Base-by-base conservation (phyloP, 495 filamentous ascomycete species). In the Xylaria telfairii region DNA sequence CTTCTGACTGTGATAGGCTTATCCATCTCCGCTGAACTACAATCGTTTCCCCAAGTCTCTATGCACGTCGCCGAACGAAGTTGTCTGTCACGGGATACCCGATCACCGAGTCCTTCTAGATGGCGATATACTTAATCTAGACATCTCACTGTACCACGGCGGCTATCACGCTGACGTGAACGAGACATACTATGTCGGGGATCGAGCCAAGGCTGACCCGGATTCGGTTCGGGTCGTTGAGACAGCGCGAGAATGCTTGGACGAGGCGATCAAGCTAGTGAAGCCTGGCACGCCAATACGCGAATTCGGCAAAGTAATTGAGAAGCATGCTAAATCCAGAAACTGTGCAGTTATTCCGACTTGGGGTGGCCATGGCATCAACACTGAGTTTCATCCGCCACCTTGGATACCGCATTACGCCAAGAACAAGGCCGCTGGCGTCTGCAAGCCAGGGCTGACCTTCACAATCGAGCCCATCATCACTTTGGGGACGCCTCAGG, bases 1-100 rank as follows among this genome's bases (percentile, higher is more conserved):
- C 30, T 75, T 65, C 10, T 68, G n/a, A 76, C 67, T 4, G 5
- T 21, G 24, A 10, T 66, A 98, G 95, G 92, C 94, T 9, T 98
- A 98, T 76, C 95, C 95, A 0, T 98, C 95, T 0, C 93, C 94
- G 0, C 82, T 98, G 15, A 98, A 98, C 83, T 98, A 98, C 78
- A 89, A 90, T 83, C 86, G 92, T 78, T 98, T 97, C 84, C 95
- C 95, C 66, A 98, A 98, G 84, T 98, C 95, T 2, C 91, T 97
- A 44, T 98, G 95, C 81, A 97, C 95, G 0, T 97, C 93, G 4
- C 75, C 91, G 70, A 98, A 98, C 83, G 95, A 98, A 82, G 91
- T 96, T 70, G 97, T 98, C 76, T 95, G 93, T 80, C 93, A 96
- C 83, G 93, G 93, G 67, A 95, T 96, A 66, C 93, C 93, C 17